A percentile compares a stretch with the other conserved stretches of the same genome.
Evolutionary conservation across 495 filamentous ascomycete species (phyloP).

Genomic region (Astrocystis sublimbata): DNA sequence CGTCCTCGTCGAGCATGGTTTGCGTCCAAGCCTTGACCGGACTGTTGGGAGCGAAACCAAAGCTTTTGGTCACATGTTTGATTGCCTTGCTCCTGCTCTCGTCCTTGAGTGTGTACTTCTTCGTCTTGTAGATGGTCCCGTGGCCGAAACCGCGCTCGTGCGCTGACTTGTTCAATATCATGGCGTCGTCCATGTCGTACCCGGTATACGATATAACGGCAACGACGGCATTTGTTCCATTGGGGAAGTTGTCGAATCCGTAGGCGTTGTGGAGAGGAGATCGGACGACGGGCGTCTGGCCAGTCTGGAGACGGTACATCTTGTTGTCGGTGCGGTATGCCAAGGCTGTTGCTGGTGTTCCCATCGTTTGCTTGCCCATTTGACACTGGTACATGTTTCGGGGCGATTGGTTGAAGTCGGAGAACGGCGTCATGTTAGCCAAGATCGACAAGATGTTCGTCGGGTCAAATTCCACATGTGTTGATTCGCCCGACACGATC

Average conservation of each 20-base stretch:
- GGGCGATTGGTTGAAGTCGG: conserved; percentile 97
- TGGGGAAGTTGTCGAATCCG: conserved; percentile 96
- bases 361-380: conserved; percentile 99
- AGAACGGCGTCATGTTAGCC: conserved; percentile 98
- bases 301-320: conserved; percentile 89
- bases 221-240: conserved; percentile 94
- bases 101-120: conserved; percentile 79
- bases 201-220: conserved; percentile 98
- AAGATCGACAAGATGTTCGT: conserved; percentile 97
- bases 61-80: conserved; percentile 67
- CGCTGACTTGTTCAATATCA: conserved; percentile 98
- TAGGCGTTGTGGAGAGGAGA: conserved; percentile 93
- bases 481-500: conserved; percentile 80
- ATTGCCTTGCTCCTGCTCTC: conserved; percentile 57
- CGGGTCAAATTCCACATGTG: conserved; percentile 91
- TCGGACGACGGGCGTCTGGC: conserved; percentile 92
- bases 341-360: conserved; percentile 86
- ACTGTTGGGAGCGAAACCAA: conserved; percentile 79
- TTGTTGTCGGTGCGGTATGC: conserved; percentile 95
- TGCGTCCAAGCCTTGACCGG: conserved; percentile 63
- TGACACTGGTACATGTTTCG: conserved; percentile 99
- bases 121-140: conserved; percentile 97
- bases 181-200: conserved; percentile 99
- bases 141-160: conserved; percentile 97
- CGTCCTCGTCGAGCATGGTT: conserved; percentile 77